These are phyloP conservation scores for Dactylellina drechsleri DNA, from an alignment of 2,329 filamentous ascomycete genomes.

Conservation along the genomic window DNA sequence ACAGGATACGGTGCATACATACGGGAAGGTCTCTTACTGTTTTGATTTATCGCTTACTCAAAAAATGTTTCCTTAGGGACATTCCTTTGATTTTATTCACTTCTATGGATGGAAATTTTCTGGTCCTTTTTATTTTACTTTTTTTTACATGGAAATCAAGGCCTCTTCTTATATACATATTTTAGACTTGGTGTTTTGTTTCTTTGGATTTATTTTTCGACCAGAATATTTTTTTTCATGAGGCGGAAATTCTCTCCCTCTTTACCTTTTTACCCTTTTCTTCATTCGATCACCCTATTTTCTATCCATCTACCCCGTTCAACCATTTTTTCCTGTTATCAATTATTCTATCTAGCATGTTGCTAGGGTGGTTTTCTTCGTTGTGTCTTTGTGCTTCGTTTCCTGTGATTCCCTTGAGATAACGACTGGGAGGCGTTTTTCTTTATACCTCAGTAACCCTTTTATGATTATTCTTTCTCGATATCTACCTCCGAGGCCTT, in stretches of 20 bases:
- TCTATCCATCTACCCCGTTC: conserved; percentile 30
- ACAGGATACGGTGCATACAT: conserved; percentile 15
- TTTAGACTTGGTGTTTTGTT: conserved; percentile 52
- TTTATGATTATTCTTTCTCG: neutral
- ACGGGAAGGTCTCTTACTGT: conserved; percentile 7
- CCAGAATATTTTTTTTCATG: conserved; percentile 25
- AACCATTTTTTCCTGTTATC: conserved; percentile 18
- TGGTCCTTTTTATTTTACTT: conserved; percentile 4
- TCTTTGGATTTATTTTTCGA: conserved; percentile 27
- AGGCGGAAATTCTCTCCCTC: conserved; percentile 14
- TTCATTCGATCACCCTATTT: conserved; percentile 24
- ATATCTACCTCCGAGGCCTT: neutral
- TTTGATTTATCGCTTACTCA: neutral
- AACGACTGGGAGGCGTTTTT: conserved; percentile 55
- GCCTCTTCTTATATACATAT: conserved; percentile 41
- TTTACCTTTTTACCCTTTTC: neutral
- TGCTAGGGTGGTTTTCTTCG: conserved; percentile 18
- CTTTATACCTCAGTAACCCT: neutral
- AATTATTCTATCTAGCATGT: conserved; percentile 39
- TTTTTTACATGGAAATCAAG: conserved; percentile 34
- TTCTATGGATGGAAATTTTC: conserved; percentile 13
- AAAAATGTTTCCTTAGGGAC: conserved; percentile 17
- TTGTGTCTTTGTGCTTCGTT: conserved; percentile 16
- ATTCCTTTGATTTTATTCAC: conserved; percentile 24
- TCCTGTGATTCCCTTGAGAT: conserved; percentile 47